Evolutionary conservation across 2,329 filamentous ascomycete genomes (phyloP).

Genomic region (Anisogramma anomala): DNA sequence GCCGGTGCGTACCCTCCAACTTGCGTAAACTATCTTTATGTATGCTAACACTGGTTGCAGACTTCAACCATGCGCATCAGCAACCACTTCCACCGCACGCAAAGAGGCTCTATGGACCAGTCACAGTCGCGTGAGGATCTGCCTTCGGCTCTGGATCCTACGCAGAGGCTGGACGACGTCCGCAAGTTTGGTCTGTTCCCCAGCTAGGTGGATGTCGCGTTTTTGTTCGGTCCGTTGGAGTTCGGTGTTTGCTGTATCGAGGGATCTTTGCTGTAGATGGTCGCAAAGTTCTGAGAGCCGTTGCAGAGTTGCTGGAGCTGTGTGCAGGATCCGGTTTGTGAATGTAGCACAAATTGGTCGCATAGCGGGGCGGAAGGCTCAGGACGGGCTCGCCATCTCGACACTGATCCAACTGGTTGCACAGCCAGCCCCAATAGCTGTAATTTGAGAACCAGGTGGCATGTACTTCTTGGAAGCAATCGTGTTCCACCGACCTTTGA

Average conservation of each 20-base stretch:
- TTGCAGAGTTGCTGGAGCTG: background rate
- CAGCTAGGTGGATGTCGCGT: background rate
- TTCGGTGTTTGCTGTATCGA: background rate
- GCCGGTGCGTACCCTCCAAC: conserved; percentile 35
- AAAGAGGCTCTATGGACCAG: background rate
- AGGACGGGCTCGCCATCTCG: conserved; percentile 17
- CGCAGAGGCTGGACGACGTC: conserved; percentile 62
- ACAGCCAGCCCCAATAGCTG: conserved; percentile 68
- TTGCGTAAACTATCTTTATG: no score
- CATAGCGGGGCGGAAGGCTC: background rate
- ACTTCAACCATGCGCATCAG: conserved; percentile 22
- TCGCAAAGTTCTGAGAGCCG: background rate
- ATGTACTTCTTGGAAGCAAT: conserved; percentile 49
- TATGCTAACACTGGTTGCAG: conserved; percentile 21
- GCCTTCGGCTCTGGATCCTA: conserved; percentile 48
- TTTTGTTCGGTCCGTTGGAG: background rate
- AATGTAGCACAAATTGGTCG: background rate
- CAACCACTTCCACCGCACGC: conserved; percentile 16
- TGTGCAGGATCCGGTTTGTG: background rate
- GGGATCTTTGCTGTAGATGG: background rate
- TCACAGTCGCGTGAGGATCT: conserved; percentile 8
- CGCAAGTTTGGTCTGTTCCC: conserved; percentile 28
- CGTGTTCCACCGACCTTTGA: conserved; percentile 57
- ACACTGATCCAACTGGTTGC: conserved; percentile 74
- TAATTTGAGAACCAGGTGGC: conserved; percentile 39